phyloP scores from a whole-genome alignment of 2,329 filamentous ascomycete genomes.

The Diaporthe citriasiana region DNA sequence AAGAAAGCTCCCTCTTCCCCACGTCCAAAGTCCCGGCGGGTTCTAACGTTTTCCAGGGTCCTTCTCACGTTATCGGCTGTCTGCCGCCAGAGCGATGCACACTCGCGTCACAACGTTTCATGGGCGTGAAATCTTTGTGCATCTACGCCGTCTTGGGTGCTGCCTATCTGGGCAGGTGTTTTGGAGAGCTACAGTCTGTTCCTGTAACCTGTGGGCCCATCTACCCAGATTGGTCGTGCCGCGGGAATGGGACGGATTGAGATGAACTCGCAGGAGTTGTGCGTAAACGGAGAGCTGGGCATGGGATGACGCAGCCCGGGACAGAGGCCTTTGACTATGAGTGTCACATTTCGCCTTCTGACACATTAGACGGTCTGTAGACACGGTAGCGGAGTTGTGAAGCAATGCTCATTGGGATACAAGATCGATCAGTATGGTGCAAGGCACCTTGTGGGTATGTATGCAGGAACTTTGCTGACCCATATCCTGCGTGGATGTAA shows the following conservation, averaged over 20 bases:
- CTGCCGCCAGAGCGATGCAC: background rate
- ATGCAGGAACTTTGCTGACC: background rate
- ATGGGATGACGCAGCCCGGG: background rate
- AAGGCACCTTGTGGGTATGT: background rate
- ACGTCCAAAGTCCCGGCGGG: conserved; percentile 7
- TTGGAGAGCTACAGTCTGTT: background rate
- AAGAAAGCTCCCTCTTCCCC: background rate
- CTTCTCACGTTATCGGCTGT: conserved; percentile 18
- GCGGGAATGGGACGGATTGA: conserved; percentile 17
- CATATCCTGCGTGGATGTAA: background rate
- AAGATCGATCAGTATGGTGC: background rate
- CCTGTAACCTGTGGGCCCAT: background rate
- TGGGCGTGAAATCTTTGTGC: conserved; percentile 2
- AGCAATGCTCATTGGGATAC: too few relatives aligned
- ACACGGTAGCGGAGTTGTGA: background rate
- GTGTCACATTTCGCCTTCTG: too few relatives aligned
- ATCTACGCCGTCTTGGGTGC: conserved; percentile 13
- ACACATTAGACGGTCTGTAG: background rate
- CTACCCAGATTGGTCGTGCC: background rate
- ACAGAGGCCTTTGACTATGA: background rate
- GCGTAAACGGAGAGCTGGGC: conserved; percentile 9
- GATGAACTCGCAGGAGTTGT: conserved; percentile 27
- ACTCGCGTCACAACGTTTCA: background rate
- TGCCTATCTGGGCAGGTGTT: conserved; percentile 31
- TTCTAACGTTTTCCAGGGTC: conserved; percentile 28